phyloP scores from a whole-genome alignment of 306 rosid genomes.

The Rosa chinensis region DNA sequence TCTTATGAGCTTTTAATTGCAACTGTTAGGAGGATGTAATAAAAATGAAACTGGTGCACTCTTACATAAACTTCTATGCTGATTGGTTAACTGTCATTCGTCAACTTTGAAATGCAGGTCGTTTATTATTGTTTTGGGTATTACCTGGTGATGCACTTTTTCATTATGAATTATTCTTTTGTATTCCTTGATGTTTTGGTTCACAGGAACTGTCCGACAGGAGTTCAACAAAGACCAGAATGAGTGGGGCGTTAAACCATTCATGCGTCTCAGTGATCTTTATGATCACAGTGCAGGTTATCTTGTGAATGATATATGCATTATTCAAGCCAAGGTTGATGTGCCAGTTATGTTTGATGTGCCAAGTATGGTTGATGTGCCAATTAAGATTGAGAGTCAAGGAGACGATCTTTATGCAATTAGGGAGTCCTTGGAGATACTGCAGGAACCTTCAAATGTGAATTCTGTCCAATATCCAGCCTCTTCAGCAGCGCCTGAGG shows the following conservation, averaged over 20 bases:
- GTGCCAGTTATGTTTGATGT: neutral
- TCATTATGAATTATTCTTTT: neutral
- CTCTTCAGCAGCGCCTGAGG: neutral
- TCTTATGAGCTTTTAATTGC: neutral
- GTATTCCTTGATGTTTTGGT: conserved; percentile 7
- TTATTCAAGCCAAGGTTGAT: conserved; percentile 10
- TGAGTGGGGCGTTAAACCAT: conserved; percentile 3
- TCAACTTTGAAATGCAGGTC: neutral
- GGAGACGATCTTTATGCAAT: neutral
- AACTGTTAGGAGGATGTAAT: neutral
- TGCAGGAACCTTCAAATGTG: neutral
- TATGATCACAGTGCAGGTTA: neutral
- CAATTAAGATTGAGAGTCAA: neutral
- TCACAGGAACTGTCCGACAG: neutral
- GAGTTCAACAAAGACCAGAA: neutral
- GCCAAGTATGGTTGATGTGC: too few species aligned
- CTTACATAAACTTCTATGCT: neutral
- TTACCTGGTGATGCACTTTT: conserved; percentile 3
- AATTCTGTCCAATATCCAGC: neutral
- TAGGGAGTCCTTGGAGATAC: neutral
- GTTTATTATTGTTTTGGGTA: neutral
- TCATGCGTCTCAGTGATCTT: conserved; percentile 7
- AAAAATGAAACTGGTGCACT: neutral
- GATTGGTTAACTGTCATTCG: neutral
- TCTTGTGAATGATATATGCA: conserved; percentile 7